Base-by-base conservation (phyloP, 1,284 basidiomycete genomes). In the Leccinum insolens region DNA sequence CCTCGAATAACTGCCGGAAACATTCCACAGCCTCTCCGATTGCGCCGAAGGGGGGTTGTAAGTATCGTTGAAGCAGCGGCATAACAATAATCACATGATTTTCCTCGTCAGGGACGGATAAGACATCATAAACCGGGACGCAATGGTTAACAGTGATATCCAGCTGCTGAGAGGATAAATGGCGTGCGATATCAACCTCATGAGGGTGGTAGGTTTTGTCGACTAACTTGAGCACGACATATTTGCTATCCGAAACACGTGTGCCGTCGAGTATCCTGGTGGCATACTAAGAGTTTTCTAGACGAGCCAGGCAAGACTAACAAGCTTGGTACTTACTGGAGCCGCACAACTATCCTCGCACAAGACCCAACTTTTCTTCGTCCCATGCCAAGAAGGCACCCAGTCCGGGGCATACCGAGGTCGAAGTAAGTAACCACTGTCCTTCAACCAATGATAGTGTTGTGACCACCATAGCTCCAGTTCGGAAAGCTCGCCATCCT, bases 1-100 rank as follows among this genome's bases (percentile, higher is more conserved):
- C 82, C 68, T 82, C 79, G 34, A 83, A 78, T 6, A 80, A 66
- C 52, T 82, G 82, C 2, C 72, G 22, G 37, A 80, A 67, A 28
- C 77, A 81, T 4, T 79, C 77, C 0, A 82, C 64, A 0, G 70
- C 74, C 61, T 82, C 81, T 1, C 79, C 80, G 1, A 25, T 25
- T 25, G 25, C 25, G 3, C 65, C 69, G 61, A 82, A 80, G 0
- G 46, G 58, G 4, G 76, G 78, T 0, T 34, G 31, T 6, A 37
- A 2, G 22, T 73, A 80, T 0, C 31, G n/a, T 7, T 61, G 68
- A 17, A 82, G 68, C 3, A 79, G 61, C 0, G 78, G 79, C 76
- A 82, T 78, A 1, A 80, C 77, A 0, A 81, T 15, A 2, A 81
- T 73, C 0, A 11, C 31, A 0, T 3, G 37, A 34, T 3, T 34